Evolutionary conservation across 1,139 yeast genomes (phyloP).

Genomic region (Hyphopichia fennica): DNA sequence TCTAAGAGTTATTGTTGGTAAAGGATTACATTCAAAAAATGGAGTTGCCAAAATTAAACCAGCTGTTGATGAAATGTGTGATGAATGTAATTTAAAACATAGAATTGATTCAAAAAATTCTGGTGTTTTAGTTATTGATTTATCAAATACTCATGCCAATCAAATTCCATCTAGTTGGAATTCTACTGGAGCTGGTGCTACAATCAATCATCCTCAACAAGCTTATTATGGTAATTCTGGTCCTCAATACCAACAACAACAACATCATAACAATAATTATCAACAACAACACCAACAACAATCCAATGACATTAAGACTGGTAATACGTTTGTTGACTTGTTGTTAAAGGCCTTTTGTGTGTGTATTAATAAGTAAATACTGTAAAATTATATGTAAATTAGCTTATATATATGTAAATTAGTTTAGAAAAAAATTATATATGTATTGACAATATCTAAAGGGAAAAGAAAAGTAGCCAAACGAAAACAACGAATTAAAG

Average conservation of each 20-base stretch:
- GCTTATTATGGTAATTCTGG: conserved; percentile 28
- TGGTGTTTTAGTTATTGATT: conserved; percentile 77
- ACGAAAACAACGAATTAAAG: neutral
- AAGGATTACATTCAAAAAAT: conserved; percentile 79
- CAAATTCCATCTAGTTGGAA: conserved; percentile 55
- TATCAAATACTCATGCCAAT: conserved; percentile 40
- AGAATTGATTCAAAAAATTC: conserved; percentile 67
- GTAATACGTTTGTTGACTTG: conserved; percentile 29
- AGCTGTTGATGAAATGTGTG: conserved; percentile 78
- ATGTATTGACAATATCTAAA: neutral
- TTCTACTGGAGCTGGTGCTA: conserved; percentile 6
- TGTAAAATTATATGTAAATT: no score
- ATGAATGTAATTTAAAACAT: conserved; percentile 59
- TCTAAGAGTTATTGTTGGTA: conserved; percentile 83
- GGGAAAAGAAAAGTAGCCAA: neutral
- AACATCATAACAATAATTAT: conserved; percentile 14
- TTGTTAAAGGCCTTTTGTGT: conserved; percentile 33
- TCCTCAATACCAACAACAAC: conserved; percentile 28
- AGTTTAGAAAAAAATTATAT: neutral
- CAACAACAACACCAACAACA: conserved; percentile 22
- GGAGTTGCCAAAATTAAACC: conserved; percentile 90
- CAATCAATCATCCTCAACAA: conserved; percentile 25
- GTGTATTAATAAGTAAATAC: conserved; percentile 22
- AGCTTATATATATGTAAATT: neutral
- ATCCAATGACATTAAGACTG: conserved; percentile 28